Conservation (phyloP, 129 eudicot genomes). For the Tagetes erecta region DNA sequence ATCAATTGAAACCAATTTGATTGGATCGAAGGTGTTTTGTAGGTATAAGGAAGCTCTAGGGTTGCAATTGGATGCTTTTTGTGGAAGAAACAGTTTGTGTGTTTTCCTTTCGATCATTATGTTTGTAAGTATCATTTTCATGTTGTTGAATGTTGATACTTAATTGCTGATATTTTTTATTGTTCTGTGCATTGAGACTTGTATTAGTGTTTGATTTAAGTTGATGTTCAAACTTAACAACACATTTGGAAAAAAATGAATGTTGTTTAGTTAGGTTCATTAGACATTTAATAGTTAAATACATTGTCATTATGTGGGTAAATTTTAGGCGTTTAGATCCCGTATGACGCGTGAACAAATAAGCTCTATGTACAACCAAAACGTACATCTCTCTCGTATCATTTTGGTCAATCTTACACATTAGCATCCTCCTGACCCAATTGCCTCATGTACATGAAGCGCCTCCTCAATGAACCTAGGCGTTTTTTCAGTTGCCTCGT, state of each 20-base stretch:
- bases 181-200: no score
- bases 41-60: background rate
- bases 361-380: no score
- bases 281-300: background rate
- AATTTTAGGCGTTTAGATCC: no score
- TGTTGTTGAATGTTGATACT: background rate
- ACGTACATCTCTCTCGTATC: no score
- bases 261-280: no score
- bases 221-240: background rate
- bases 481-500: no score
- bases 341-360: no score
- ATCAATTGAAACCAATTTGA: background rate
- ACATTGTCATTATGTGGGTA: background rate
- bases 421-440: no score
- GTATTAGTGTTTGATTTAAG: background rate
- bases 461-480: no score
- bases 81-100: background rate
- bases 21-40: background rate
- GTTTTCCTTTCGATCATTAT: constrained; percentile 64
- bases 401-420: no score
- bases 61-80: background rate
- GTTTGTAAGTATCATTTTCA: constrained; percentile 58
- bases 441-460: no score
- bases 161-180: no score
- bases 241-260: background rate